Conservation (phyloP, 805 yeast species). For the Priceomyces melissophilus region DNA sequence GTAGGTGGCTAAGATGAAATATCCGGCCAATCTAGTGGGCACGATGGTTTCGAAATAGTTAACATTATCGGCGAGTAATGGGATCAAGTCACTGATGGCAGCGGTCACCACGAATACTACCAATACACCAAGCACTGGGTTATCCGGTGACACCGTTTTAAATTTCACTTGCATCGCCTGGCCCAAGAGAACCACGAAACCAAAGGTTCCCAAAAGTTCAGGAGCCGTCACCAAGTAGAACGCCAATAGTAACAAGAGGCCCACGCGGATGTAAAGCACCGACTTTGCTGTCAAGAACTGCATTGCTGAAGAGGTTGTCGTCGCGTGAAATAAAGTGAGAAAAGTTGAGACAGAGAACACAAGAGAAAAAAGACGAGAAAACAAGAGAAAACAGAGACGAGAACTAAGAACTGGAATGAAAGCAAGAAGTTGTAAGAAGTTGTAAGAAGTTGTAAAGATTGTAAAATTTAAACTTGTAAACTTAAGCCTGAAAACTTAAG, state of each 20-base stretch:
- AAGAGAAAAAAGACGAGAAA: no score
- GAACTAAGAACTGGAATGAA: no score
- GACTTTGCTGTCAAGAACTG: slow-evolving; percentile 50
- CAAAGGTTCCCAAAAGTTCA: slow-evolving; percentile 37
- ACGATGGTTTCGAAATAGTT: slow-evolving; percentile 58
- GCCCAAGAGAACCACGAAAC: slow-evolving; percentile 50
- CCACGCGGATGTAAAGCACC: slow-evolving; percentile 45
- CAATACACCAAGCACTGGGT: slow-evolving; percentile 49
- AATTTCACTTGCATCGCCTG: slow-evolving; percentile 54
- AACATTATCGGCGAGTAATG: slow-evolving; percentile 48
- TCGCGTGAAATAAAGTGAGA: no score
- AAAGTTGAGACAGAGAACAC: no score
- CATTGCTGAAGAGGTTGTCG: slow-evolving; percentile 26
- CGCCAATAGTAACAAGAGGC: slow-evolving; percentile 41
- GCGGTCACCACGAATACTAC: slow-evolving; percentile 43
- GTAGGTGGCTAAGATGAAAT: slow-evolving; percentile 48
- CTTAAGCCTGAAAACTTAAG: no score
- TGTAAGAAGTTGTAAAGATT: no score
- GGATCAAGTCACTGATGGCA: slow-evolving; percentile 55
- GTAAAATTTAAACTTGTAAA: no score
- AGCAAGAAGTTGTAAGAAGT: no score
- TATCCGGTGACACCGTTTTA: slow-evolving; percentile 26
- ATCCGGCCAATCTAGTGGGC: slow-evolving; percentile 52
- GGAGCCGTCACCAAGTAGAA: slow-evolving; percentile 50
- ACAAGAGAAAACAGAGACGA: no score